Evolutionary conservation across 208 protist genomes (phyloP).

Genomic region (Trypanosoma conorhini): DNA sequence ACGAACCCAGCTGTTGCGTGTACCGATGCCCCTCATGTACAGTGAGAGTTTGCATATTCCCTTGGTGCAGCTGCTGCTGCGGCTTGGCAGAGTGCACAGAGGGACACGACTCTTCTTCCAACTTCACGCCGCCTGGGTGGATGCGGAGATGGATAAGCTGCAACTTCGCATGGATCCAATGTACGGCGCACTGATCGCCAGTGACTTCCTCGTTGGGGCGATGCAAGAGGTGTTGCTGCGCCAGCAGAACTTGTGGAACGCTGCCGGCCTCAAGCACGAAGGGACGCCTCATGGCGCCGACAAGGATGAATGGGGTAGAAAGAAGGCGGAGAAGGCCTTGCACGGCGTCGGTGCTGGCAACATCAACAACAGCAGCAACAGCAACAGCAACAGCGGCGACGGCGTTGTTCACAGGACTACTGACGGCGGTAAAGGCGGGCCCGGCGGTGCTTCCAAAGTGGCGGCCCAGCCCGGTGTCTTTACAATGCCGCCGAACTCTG

Average conservation of each 20-base stretch:
- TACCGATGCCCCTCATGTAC: slow-evolving; percentile 72
- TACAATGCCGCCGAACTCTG: slow-evolving; percentile 65
- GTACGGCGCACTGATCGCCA: slow-evolving; percentile 57
- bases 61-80: slow-evolving; percentile 73
- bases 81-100: slow-evolving; percentile 63
- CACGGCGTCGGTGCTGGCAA: background rate
- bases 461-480: background rate
- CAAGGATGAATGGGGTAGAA: background rate
- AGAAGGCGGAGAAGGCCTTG: background rate
- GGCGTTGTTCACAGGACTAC: background rate
- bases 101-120: slow-evolving; percentile 52
- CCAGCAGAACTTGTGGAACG: slow-evolving; percentile 62
- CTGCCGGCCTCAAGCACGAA: background rate
- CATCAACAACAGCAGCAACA: background rate
- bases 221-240: slow-evolving; percentile 57
- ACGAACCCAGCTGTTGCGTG: slow-evolving; percentile 35
- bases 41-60: slow-evolving; percentile 81
- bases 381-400: background rate
- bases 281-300: background rate
- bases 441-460: background rate
- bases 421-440: background rate
- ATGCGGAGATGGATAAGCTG: slow-evolving; percentile 65
- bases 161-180: slow-evolving; percentile 64
- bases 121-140: slow-evolving; percentile 72
- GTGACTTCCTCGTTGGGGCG: slow-evolving; percentile 74